phyloP scores from a whole-genome alignment of 2,329 filamentous ascomycete genomes.

The Phaeosphaeriaceae sp. region DNA sequence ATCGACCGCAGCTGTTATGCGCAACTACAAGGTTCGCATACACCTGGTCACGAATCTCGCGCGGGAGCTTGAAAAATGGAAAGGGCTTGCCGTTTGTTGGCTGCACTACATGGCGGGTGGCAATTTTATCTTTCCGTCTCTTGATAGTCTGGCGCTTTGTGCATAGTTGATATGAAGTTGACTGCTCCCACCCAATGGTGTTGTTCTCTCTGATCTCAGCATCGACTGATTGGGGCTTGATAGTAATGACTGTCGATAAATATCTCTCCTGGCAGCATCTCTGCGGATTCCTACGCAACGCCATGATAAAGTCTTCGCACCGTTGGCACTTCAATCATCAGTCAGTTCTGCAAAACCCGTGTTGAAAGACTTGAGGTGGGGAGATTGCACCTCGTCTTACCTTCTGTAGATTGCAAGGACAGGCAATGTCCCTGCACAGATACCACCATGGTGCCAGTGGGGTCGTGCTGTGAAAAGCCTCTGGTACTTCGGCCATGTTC shows the following conservation, averaged over 20 bases:
- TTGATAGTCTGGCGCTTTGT: slow-evolving; percentile 4
- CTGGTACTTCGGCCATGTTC: slow-evolving; percentile 33
- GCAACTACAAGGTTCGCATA: slow-evolving; percentile 36
- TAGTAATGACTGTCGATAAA: slow-evolving; percentile 3
- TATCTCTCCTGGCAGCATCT: slow-evolving; percentile 32
- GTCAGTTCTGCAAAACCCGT: slow-evolving; percentile 12
- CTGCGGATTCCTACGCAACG: slow-evolving; percentile 31
- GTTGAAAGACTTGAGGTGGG: slow-evolving; percentile 21
- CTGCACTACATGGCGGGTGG: not conserved
- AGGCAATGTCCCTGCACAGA: slow-evolving; percentile 32
- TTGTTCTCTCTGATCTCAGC: slow-evolving; percentile 2
- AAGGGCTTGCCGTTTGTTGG: slow-evolving; percentile 22
- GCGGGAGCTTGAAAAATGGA: slow-evolving; percentile 34
- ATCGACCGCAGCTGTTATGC: slow-evolving; percentile 9
- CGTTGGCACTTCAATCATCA: slow-evolving; percentile 26
- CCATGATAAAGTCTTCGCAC: slow-evolving; percentile 35
- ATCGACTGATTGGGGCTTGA: slow-evolving; percentile 4
- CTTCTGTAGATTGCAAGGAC: slow-evolving; percentile 33
- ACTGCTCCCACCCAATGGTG: not conserved
- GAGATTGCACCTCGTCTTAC: slow-evolving; percentile 26
- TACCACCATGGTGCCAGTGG: slow-evolving; percentile 28
- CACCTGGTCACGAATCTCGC: slow-evolving; percentile 38
- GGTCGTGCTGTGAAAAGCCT: slow-evolving; percentile 28
- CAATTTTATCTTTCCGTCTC: not conserved
- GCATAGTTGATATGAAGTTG: not conserved